Percentiles rank a stretch among this genome's conserved stretches.
phyloP scores from a whole-genome alignment of 257 asterid genomes.

The Eucommia ulmoides region DNA sequence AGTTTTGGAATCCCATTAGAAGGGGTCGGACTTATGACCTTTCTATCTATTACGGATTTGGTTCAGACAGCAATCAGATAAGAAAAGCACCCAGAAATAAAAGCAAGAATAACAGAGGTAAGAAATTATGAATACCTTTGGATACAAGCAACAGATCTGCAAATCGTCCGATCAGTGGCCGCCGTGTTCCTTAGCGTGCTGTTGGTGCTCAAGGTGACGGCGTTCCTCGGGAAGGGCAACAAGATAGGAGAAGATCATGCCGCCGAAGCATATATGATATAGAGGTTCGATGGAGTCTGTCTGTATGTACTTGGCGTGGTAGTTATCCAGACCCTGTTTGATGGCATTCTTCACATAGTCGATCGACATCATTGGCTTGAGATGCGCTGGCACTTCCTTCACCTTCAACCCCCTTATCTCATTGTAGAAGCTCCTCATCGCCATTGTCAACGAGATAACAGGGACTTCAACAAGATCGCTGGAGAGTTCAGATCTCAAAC shows the following conservation, averaged over 20 bases:
- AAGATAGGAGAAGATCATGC: constrained; percentile 75
- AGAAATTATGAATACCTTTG: too few species aligned
- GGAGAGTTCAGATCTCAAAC: constrained; percentile 14
- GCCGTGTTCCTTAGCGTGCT: constrained; percentile 32
- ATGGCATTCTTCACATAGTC: constrained; percentile 24
- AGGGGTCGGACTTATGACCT: too few species aligned
- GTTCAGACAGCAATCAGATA: too few species aligned
- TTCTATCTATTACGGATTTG: too few species aligned
- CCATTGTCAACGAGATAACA: constrained; percentile 34
- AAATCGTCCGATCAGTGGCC: constrained; percentile 29
- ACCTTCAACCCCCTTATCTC: constrained; percentile 72
- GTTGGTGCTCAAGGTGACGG: constrained; percentile 78
- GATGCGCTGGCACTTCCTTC: constrained; percentile 60
- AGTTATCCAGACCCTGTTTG: constrained; percentile 44
- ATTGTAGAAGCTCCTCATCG: constrained; percentile 56
- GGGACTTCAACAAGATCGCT: neutral
- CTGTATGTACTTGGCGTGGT: constrained; percentile 65
- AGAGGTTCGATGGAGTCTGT: constrained; percentile 56
- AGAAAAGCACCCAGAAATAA: too few species aligned
- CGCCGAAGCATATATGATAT: constrained; percentile 74
- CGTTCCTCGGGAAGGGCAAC: constrained; percentile 98
- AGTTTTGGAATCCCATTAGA: too few species aligned
- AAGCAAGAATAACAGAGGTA: too few species aligned
- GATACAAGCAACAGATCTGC: neutral
- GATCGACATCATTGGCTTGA: constrained; percentile 57